Evolutionary conservation across 2,329 filamentous ascomycete genomes (phyloP).

Genomic region (Cucurbitaria berberidis): DNA sequence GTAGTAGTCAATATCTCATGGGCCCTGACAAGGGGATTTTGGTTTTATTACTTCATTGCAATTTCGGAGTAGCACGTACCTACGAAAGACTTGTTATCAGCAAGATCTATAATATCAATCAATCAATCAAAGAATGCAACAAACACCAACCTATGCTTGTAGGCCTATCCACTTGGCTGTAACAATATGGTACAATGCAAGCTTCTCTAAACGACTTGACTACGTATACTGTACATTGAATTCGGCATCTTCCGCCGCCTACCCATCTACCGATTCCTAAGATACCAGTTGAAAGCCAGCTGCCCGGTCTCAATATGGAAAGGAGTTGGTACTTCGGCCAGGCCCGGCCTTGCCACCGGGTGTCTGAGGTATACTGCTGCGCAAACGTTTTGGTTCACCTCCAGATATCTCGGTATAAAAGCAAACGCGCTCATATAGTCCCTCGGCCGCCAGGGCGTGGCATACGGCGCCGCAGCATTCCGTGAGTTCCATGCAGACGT

Average conservation of each 20-base stretch:
- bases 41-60: not conserved
- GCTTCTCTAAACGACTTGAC: not conserved
- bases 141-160: conserved; percentile 5
- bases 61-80: not conserved
- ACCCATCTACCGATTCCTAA: conserved; percentile 71
- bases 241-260: not conserved
- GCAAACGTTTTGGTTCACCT: conserved; percentile 97
- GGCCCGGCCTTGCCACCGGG: conserved; percentile 83
- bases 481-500: conserved; percentile 60
- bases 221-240: conserved; percentile 5
- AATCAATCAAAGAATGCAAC: conserved; percentile 3
- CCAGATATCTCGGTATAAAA: conserved; percentile 92
- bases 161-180: not conserved
- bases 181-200: conserved; percentile 14
- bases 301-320: conserved; percentile 74
- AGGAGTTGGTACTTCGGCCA: conserved; percentile 78
- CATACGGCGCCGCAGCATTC: conserved; percentile 71
- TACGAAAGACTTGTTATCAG: not conserved
- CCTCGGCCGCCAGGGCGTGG: conserved; percentile 86
- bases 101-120: conserved; percentile 2
- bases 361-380: conserved; percentile 93
- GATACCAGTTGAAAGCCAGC: conserved; percentile 92
- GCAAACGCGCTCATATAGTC: conserved; percentile 90
- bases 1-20: not conserved
- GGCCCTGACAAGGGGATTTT: not conserved